Evolutionary conservation across 139 green algal species (phyloP), one percentile per base, ranked within the genome.

Genomic region (Gonium pectorale): DNA sequence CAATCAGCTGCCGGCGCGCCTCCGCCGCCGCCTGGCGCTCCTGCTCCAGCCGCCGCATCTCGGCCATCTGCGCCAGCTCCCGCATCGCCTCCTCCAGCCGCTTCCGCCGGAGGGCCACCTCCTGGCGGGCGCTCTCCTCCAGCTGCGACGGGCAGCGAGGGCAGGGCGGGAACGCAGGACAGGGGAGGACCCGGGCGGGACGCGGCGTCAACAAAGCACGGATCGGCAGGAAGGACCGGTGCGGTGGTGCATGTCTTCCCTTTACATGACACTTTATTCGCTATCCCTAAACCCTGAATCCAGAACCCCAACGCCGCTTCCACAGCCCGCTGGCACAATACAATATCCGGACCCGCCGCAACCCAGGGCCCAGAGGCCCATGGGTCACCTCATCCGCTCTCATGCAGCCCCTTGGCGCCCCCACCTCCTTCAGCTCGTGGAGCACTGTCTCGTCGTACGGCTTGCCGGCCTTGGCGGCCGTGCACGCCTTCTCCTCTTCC

Each of bases 401-500:
- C n/a, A n/a, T n/a, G n/a, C n/a, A n/a, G n/a, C n/a, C n/a, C n/a
- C n/a, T n/a, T n/a, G n/a, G n/a, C n/a, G 9, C 5, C 26, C 72
- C 2, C 40, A 82, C 75, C 75, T 82, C 75, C 29, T 13, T 15
- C 1, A 82, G 75, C 59, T 82, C 75, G 40, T 60, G 5, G 40
- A 82, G 59, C 59, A 82, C 59, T 2, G 9, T 17, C 8, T n/a
- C 62, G 75, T 82, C 59, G 75, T 62, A 71, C 9, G 33, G 6
- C 59, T 27, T 6, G 0, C 41, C 59, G 21, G 6, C 41, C 59
- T 49, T 24, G n/a, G 31, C 49, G 46, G 70, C 70, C n/a, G 49
- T 49, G 3, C 40, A 29, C 59, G 59, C 59, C 40, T 82, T 82
- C 5, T 82, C 75, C 75, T 63, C 59, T 59, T 82, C 75, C 43